Evolutionary conservation across 1,139 yeast genomes (phyloP).

Genomic region (Lodderomyces metapsilosis): DNA sequence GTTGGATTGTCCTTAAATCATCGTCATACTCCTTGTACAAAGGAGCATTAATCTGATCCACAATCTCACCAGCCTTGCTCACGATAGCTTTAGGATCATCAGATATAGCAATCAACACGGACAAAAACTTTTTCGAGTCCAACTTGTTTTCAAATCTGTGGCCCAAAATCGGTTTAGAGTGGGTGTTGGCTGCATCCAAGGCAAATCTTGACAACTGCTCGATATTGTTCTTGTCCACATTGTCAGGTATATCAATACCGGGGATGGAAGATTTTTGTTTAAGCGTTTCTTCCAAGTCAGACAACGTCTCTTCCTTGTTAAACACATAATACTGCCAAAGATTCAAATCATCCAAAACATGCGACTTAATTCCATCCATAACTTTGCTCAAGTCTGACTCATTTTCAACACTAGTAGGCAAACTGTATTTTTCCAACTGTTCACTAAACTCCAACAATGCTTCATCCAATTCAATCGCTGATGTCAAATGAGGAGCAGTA

Average conservation of each 20-base stretch:
- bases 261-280: constrained; percentile 19
- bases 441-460: constrained; percentile 63
- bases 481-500: constrained; percentile 83
- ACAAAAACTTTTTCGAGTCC: constrained; percentile 50
- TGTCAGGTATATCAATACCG: constrained; percentile 5
- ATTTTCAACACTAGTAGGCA: constrained; percentile 53
- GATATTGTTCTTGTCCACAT: constrained; percentile 30
- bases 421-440: constrained; percentile 52
- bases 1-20: constrained; percentile 62
- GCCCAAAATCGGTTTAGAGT: constrained; percentile 22
- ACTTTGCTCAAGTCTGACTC: constrained; percentile 56
- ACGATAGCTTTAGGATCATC: constrained; percentile 34
- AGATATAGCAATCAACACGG: constrained; percentile 33
- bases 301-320: constrained; percentile 43
- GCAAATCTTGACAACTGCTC: constrained; percentile 53
- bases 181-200: constrained; percentile 35
- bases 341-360: constrained; percentile 64
- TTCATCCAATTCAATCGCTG: constrained; percentile 83
- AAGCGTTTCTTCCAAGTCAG: constrained; percentile 40
- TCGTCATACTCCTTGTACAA: constrained; percentile 74
- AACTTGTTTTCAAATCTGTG: constrained; percentile 55
- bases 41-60: constrained; percentile 76
- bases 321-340: constrained; percentile 90
- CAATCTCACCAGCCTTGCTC: constrained; percentile 47
- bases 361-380: constrained; percentile 62